Base-by-base conservation (phyloP, 352 stramenopile genomes). In the Thraustochytrium sp. region DNA sequence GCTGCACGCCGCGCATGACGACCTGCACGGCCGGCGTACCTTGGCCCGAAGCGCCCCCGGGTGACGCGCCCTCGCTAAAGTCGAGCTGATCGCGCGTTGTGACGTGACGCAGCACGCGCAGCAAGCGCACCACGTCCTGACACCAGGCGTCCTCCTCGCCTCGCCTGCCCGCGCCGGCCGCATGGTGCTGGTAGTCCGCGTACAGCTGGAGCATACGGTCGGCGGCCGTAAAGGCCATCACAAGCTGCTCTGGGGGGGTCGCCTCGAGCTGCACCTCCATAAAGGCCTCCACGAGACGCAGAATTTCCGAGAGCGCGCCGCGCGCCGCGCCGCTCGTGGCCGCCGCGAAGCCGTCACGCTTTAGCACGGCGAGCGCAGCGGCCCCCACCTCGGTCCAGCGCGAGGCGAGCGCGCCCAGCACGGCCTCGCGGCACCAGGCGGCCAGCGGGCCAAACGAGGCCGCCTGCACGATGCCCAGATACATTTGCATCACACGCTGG, bases 121-220 rank as follows among this genome's bases (percentile, higher is more conserved):
- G 63, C 9, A 80, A 29, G 40, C 34, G 68, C 26, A 80, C 16
- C 38, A 80, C 68, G 31, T 80, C 68, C 8, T 26, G 31, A 51
- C 34, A 46, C 68, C 68, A 80, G 8, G 48, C 34, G 11, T 80
- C 68, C 68, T 80, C 68, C 21, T 80, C 68, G 23, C 31, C 31
- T 5, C 26, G 0, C 40, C n/a, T 44, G 36, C 42, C 23, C 59
- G 42, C 26, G 18, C 59, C 59, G 5, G 68, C 44, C 16, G 64
- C 9, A 31, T 62, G 65, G 42, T 36, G 42, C 34, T 80, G 40
- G 3, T 48, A 80, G 21, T 80, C 68, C 4, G 48, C 46, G 38
- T 72, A 80, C n/a, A 80, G 21, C 37, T 80, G 42, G 23, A 80
- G 31, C 29, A 64, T 44, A 23, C 53, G 48, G 26, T 72, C 46